Base-by-base conservation (phyloP, 768 basidiomycete genomes). In the Tricholoma terreum region DNA sequence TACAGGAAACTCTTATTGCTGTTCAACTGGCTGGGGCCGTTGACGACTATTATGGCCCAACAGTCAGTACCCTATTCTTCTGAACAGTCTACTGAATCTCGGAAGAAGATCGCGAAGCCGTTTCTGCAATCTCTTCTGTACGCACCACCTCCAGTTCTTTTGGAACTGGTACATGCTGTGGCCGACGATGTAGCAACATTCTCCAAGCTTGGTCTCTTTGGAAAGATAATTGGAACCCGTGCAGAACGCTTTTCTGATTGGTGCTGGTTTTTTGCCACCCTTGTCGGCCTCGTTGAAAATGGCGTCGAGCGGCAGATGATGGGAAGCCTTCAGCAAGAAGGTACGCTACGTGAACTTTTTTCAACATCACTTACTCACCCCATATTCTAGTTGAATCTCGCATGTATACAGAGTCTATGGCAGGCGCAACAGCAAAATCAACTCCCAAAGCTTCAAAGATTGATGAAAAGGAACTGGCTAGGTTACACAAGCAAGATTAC, bases 131-230 rank as follows among this genome's bases (percentile, higher is more conserved):
- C 89, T 4, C 70, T 92, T 52, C 76, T 94, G 19, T 83, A 92
- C 61, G 86, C 91, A 24, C 86, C 90, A 14, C 92, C 92, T 9
- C 92, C 92, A 3, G 84, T 92, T 35, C 75, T 94, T 10, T 78
- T 94, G 5, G 91, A 92, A 65, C 76, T 94, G 30, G 80, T 88
- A 52, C 85, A 88, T 61, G 84, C 86, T 3, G 69, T 85, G 34
- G 80, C 92, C 6, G 91, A 94, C 64, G 92, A 94, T 71, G 69
- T 90, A n/a, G 80, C 81, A 48, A 91, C 90, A n/a, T 82, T 86
- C 63, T 84, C 87, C 11, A 77, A 76, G 58, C 72, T 93, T 27
- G 92, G 91, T 1, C 71, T 94, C 9, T 62, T 93, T 4, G 83
- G 87, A 5, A 80, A 82, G 61, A 79, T 76, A 50, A 71, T 80